Evolutionary conservation across 176 grass and related monocot genomes (phyloP), one percentile per base, ranked within the genome.

Genomic region (Ampelocalamus luodianensis): DNA sequence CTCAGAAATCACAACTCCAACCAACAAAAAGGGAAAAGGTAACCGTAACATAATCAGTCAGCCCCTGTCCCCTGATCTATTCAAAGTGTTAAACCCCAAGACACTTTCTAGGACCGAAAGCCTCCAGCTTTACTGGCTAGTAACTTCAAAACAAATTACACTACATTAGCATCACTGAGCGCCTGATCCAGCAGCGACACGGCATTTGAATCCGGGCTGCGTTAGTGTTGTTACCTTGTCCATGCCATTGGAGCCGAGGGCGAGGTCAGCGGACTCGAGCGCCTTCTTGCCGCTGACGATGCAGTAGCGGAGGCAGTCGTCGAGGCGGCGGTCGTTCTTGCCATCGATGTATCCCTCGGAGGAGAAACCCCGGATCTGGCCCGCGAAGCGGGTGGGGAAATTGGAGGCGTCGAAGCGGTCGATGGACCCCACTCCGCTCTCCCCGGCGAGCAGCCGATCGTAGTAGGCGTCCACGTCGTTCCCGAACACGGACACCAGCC

Each of bases 201-300:
- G 15, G 67, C 79, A 79, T 79, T 83, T 17, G 39, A 79, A 70
- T 27, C 9, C 3, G 56, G 27, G 78, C 15, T 58, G 15, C 17
- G 42, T 34, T 3, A 6, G 78, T 0, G 24, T 60, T 0, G 24
- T 60, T 89, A 94, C 95, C 92, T 93, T 90, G 8, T 73, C 90
- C 78, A 88, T 88, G 36, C 72, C 48, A 16, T 86, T 78, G 44
- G 92, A 93, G 71, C 79, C 92, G 70, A 29, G 68, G 20, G 59
- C 79, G 71, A 97, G 82, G 3, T 66, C 87, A 3, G 91, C 87
- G 36, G 75, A 62, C 81, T 95, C 93, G 70, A 97, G 87, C 39
- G 89, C 89, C 89, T 97, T 97, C 90, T 97, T 97, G 50, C 95
- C 95, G 71, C 90, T 92, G 71, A 97, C 95, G 74, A 97, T 77